Conservation (phyloP, 768 basidiomycete genomes). For the Collybiopsis luxurians region DNA sequence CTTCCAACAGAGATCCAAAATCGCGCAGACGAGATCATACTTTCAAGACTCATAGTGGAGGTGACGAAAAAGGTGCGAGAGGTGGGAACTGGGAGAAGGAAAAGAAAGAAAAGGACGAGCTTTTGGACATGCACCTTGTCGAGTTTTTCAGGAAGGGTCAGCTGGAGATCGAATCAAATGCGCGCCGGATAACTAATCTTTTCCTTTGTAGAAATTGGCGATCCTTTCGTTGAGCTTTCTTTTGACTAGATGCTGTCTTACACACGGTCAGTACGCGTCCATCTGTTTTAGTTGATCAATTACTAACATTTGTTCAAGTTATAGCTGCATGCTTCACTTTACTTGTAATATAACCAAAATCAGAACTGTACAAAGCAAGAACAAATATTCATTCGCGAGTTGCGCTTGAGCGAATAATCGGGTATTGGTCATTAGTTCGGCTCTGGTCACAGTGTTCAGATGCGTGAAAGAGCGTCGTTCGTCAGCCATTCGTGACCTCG, state of each 20-base stretch:
- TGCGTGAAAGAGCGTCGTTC: too few species aligned
- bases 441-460: too few species aligned
- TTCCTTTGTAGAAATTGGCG: neutral
- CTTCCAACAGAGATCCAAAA: slow-evolving; percentile 1
- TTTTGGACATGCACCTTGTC: slow-evolving; percentile 1
- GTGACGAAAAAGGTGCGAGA: neutral
- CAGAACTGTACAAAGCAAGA: too few species aligned
- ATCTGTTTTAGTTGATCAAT: too few species aligned
- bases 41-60: neutral
- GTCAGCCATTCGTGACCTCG: too few species aligned
- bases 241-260: neutral
- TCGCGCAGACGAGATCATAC: neutral
- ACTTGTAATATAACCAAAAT: too few species aligned
- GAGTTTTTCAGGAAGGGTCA: slow-evolving; percentile 1
- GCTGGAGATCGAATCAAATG: neutral
- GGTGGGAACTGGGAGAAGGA: neutral
- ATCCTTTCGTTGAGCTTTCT: slow-evolving; percentile 1
- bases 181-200: neutral
- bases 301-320: too few species aligned
- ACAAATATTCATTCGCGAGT: too few species aligned
- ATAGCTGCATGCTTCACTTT: too few species aligned
- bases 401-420: too few species aligned
- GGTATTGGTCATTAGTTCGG: too few species aligned
- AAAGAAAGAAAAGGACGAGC: slow-evolving; percentile 2
- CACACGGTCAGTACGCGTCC: too few species aligned